These are phyloP conservation scores for Syzygium oleosum DNA, from an alignment of 345 rosid species.

Conservation along the genomic window DNA sequence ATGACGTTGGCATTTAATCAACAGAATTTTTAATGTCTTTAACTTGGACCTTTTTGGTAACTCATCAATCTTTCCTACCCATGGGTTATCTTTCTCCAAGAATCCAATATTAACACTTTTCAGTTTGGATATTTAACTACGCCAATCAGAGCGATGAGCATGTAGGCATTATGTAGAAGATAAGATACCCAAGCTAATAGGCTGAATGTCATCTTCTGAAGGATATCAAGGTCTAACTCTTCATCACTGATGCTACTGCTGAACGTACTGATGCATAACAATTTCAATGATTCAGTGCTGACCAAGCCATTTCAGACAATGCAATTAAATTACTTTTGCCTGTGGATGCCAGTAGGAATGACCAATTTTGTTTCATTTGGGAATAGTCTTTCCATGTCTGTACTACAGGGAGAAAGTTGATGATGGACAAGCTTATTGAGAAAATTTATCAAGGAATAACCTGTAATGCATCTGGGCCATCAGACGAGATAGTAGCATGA, in stretches of 20 bases:
- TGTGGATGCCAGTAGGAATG: background rate
- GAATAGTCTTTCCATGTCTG: background rate
- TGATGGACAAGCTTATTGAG: background rate
- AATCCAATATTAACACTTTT: background rate
- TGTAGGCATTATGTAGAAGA: background rate
- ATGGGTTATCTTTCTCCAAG: background rate
- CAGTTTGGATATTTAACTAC: background rate
- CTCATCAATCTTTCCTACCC: background rate
- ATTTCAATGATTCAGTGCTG: background rate
- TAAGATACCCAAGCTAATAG: background rate
- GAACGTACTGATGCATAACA: background rate
- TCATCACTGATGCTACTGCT: background rate
- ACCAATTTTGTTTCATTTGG: background rate
- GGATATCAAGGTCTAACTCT: background rate
- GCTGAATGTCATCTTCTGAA: background rate
- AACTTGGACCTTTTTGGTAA: background rate
- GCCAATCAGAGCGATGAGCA: background rate
- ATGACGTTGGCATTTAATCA: background rate
- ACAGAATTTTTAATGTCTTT: background rate
- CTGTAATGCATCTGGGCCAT: conserved; percentile 76
- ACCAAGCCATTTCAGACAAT: background rate
- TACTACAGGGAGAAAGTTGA: background rate
- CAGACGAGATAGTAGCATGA: conserved; percentile 71
- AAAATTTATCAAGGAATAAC: conserved; percentile 9
- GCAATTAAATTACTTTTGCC: background rate